Conservation (phyloP, 345 rosid species). For the Pistacia integerrima region DNA sequence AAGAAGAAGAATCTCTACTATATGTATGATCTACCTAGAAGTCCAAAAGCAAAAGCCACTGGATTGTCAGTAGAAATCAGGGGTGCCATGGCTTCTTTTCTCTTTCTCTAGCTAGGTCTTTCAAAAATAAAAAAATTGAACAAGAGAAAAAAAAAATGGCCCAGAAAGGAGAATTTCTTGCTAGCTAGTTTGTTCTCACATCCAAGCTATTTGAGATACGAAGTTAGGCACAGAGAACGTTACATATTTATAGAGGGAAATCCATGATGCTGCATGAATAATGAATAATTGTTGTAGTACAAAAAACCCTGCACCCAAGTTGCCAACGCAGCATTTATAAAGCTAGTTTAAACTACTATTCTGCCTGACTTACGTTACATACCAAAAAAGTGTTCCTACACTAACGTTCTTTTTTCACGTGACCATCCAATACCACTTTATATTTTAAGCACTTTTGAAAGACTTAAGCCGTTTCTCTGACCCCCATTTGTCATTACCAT, state of each 20-base stretch:
- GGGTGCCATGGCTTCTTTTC: conserved; percentile 17
- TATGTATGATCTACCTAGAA: conserved; percentile 9
- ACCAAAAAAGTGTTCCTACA: neutral
- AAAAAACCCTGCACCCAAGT: neutral
- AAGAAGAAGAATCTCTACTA: neutral
- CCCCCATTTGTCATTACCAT: neutral
- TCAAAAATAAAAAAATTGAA: neutral
- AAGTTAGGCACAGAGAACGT: neutral
- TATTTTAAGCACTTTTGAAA: neutral
- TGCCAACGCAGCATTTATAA: neutral
- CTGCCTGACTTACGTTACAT: neutral
- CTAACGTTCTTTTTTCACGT: neutral
- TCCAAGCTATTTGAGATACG: neutral
- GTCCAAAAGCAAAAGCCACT: conserved; percentile 32
- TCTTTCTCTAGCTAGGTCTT: neutral
- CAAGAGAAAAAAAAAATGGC: neutral
- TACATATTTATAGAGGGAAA: neutral
- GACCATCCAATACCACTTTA: neutral
- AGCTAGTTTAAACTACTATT: neutral
- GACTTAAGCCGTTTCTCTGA: neutral
- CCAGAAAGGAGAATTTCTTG: neutral
- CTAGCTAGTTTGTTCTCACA: neutral
- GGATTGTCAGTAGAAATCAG: conserved; percentile 25
- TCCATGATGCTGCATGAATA: conserved; percentile 6
- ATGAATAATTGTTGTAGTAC: neutral